Conservation (phyloP, 306 rosid species). For the Castanea sativa region DNA sequence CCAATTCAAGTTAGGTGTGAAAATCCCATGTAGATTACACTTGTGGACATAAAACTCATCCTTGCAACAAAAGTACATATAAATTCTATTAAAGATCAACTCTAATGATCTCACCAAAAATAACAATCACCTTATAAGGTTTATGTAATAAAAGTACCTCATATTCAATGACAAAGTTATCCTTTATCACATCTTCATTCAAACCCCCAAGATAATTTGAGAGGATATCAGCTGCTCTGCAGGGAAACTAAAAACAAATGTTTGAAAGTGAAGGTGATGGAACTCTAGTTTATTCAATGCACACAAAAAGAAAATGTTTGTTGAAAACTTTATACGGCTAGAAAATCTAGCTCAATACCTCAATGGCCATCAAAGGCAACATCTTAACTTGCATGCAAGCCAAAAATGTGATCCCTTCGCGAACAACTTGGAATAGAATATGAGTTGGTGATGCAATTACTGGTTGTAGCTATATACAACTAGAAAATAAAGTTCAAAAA, state of each 20-base stretch:
- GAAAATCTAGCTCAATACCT: slow-evolving; percentile 41
- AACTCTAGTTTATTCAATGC: background rate
- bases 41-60: background rate
- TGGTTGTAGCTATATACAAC: slow-evolving; percentile 57
- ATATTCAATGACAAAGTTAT: slow-evolving; percentile 80
- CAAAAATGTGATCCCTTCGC: slow-evolving; percentile 86
- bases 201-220: slow-evolving; percentile 80
- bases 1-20: background rate
- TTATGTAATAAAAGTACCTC: slow-evolving; percentile 49
- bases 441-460: slow-evolving; percentile 95
- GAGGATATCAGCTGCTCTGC: slow-evolving; percentile 90
- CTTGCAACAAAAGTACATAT: background rate
- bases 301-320: background rate
- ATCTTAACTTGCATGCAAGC: slow-evolving; percentile 96
- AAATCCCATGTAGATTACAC: background rate
- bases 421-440: slow-evolving; percentile 84
- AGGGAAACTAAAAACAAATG: slow-evolving; percentile 70
- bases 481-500: background rate
- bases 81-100: background rate
- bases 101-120: background rate
- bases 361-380: slow-evolving; percentile 95
- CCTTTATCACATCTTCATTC: slow-evolving; percentile 85
- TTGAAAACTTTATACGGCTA: background rate
- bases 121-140: background rate
- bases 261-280: slow-evolving; percentile 24